These are phyloP conservation scores for Spinacia oleracea DNA, from an alignment of 179 eudicot genomes.

Conservation along the genomic window DNA sequence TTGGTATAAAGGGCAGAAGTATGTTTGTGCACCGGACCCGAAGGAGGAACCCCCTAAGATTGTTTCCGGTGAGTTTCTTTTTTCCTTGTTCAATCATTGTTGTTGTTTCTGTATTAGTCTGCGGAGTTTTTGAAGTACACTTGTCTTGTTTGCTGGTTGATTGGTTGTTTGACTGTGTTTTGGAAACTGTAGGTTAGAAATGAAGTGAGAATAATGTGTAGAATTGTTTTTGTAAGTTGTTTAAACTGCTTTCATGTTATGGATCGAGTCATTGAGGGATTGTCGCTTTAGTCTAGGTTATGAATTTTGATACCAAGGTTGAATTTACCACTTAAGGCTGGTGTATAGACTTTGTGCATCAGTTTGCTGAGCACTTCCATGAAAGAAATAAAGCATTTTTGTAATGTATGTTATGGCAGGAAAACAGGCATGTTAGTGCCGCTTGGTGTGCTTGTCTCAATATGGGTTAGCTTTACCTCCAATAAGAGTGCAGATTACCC, in stretches of 20 bases:
- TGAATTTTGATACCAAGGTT: neutral
- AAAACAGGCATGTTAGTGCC: neutral
- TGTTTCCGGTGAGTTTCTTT: conserved; percentile 71
- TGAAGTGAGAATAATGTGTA: neutral
- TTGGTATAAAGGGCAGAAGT: conserved; percentile 83
- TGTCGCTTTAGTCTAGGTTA: neutral
- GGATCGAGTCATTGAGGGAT: neutral
- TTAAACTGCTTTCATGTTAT: neutral
- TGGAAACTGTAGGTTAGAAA: neutral
- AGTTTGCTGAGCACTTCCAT: neutral
- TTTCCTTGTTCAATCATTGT: neutral
- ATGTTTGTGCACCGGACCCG: conserved; percentile 60
- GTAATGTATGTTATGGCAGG: neutral
- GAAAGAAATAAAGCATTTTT: neutral
- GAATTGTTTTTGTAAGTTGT: neutral
- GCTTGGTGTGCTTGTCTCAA: neutral
- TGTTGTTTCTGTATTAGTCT: neutral
- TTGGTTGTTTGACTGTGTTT: neutral
- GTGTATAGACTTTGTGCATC: neutral
- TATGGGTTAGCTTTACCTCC: neutral
- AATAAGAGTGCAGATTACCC: neutral
- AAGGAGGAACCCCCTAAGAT: conserved; percentile 79
- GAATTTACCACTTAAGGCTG: neutral
- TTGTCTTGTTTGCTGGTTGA: neutral
- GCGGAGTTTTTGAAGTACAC: neutral